Percentiles rank a stretch among this genome's conserved stretches.
phyloP scores from a whole-genome alignment of 176 grass and related monocot genomes.

The Calamus simplicifolius region DNA sequence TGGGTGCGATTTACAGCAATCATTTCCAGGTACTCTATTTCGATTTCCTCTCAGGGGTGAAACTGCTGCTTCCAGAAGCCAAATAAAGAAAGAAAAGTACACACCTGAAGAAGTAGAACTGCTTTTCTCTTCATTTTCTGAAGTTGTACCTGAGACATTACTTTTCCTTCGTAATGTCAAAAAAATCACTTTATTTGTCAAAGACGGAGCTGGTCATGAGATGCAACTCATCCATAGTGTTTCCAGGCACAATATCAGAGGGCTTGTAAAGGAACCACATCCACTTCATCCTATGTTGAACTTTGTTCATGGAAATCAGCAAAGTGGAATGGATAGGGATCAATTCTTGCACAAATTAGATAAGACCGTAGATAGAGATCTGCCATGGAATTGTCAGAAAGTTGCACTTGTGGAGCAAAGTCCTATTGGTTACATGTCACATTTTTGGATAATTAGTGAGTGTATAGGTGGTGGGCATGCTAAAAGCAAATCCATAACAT shows the following conservation, averaged over 20 bases:
- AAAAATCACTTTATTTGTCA: slow-evolving; percentile 82
- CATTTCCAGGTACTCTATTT: slow-evolving; percentile 91
- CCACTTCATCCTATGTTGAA: slow-evolving; percentile 52
- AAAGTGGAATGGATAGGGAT: slow-evolving; percentile 69
- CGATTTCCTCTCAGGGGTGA: slow-evolving; percentile 93
- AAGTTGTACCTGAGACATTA: slow-evolving; percentile 76
- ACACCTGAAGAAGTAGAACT: slow-evolving; percentile 73
- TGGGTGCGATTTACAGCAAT: slow-evolving; percentile 77
- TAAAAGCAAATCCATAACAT: slow-evolving; percentile 57
- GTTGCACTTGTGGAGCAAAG: slow-evolving; percentile 63
- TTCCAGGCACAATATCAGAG: slow-evolving; percentile 42
- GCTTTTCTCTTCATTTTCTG: slow-evolving; percentile 85
- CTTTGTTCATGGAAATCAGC: slow-evolving; percentile 62
- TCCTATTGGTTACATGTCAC: slow-evolving; percentile 28
- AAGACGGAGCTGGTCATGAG: slow-evolving; percentile 59
- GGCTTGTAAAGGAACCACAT: slow-evolving; percentile 58
- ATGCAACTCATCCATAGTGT: slow-evolving; percentile 74
- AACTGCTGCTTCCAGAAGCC: slow-evolving; percentile 73
- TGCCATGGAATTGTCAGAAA: slow-evolving; percentile 87
- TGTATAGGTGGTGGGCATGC: slow-evolving; percentile 84
- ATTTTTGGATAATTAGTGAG: slow-evolving; percentile 86
- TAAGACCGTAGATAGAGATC: slow-evolving; percentile 71
- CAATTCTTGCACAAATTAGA: slow-evolving; percentile 81
- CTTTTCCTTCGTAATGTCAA: slow-evolving; percentile 83
- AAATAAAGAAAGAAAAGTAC: slow-evolving; percentile 96